These are phyloP conservation scores for Geotrichum europaeum DNA, from an alignment of 1,139 yeast genomes.

Conservation along the genomic window DNA sequence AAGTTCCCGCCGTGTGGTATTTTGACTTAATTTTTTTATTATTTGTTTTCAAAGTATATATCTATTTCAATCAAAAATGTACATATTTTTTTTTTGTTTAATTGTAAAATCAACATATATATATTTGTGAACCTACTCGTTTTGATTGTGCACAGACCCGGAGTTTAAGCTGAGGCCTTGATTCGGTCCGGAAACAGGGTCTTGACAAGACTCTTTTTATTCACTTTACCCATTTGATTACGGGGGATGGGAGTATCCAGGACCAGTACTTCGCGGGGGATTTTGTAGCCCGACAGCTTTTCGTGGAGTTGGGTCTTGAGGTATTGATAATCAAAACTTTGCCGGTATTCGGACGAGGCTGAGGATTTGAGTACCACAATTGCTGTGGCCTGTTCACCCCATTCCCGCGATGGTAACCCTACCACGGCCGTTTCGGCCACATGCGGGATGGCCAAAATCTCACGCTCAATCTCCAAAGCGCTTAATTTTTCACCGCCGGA, in stretches of 20 bases:
- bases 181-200: conserved; percentile 16
- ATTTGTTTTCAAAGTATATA: neutral
- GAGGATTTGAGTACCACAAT: conserved; percentile 27
- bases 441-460: conserved; percentile 31
- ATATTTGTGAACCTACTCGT: neutral
- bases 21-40: neutral
- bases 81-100: neutral
- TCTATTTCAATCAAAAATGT: neutral
- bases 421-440: conserved; percentile 34
- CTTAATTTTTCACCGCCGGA: conserved; percentile 37
- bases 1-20: neutral
- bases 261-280: conserved; percentile 26
- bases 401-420: conserved; percentile 33
- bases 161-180: neutral
- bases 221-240: conserved; percentile 36
- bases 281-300: conserved; percentile 30
- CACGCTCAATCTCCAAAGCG: conserved; percentile 38
- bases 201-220: conserved; percentile 32
- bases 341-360: conserved; percentile 10
- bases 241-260: conserved; percentile 28
- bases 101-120: neutral
- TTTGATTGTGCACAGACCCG: too few relatives aligned
- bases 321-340: conserved; percentile 20
- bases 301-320: conserved; percentile 28
- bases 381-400: conserved; percentile 37